These are phyloP conservation scores for Exophiala lecanii-corni DNA, from an alignment of 2,329 filamentous ascomycete species.

Conservation along the genomic window DNA sequence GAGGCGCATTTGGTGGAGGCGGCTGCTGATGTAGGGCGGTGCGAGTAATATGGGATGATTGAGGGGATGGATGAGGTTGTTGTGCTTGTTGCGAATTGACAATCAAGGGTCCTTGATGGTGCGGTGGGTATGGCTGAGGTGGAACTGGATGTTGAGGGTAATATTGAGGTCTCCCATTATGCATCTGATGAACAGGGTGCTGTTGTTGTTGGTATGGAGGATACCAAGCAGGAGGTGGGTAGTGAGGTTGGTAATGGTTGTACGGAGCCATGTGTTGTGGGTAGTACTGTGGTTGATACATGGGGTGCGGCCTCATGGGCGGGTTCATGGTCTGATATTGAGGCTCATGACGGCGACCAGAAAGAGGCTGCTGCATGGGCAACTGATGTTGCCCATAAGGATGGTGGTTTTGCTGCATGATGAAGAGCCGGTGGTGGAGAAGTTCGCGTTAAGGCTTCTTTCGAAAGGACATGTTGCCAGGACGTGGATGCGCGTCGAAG, in stretches of 20 bases:
- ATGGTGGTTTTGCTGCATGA: slow-evolving; percentile 30
- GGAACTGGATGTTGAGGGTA: slow-evolving; percentile 40
- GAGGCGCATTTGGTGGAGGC: slow-evolving; percentile 22
- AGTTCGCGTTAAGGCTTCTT: slow-evolving; percentile 21
- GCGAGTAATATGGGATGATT: slow-evolving; percentile 14
- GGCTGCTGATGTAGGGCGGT: slow-evolving; percentile 25
- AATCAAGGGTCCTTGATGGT: slow-evolving; percentile 15
- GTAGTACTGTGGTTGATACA: slow-evolving; percentile 51
- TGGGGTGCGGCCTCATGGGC: slow-evolving; percentile 55
- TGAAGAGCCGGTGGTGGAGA: no score
- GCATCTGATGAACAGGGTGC: slow-evolving; percentile 39
- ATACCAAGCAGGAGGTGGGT: slow-evolving; percentile 42
- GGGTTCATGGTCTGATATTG: slow-evolving; percentile 41
- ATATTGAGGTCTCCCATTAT: slow-evolving; percentile 38
- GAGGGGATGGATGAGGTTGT: slow-evolving; percentile 25
- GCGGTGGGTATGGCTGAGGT: slow-evolving; percentile 37
- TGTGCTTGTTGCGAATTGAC: slow-evolving; percentile 22
- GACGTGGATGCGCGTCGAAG: slow-evolving; percentile 7
- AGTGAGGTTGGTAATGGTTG: slow-evolving; percentile 43
- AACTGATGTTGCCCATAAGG: slow-evolving; percentile 42
- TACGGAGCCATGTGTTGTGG: slow-evolving; percentile 53
- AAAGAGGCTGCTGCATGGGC: slow-evolving; percentile 45
- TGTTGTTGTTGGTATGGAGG: slow-evolving; percentile 30
- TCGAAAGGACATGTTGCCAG: slow-evolving; percentile 20
- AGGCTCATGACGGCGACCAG: slow-evolving; percentile 40